Conservation (phyloP, 306 rosid species). For the Hippophae rhamnoides region DNA sequence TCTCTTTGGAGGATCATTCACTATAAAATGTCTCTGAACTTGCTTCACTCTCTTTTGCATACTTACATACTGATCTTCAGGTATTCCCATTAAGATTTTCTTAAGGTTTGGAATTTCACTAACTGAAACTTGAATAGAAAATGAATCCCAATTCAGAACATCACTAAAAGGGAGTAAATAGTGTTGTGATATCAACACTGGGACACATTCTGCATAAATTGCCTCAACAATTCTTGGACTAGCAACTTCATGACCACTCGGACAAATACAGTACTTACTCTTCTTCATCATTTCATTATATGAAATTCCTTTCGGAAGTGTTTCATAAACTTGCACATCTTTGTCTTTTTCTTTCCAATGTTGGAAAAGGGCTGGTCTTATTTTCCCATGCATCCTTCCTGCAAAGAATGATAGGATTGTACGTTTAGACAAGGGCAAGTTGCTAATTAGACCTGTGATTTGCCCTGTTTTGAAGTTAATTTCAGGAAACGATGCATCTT, state of each 20-base stretch:
- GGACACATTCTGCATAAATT: constrained; percentile 51
- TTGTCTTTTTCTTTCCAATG: constrained; percentile 42
- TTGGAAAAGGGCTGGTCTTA: constrained; percentile 37
- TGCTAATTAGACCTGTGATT: constrained; percentile 25
- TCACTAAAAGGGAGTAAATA: constrained; percentile 53
- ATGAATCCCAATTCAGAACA: constrained; percentile 47
- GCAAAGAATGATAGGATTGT: constrained; percentile 43
- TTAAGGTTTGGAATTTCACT: constrained; percentile 39
- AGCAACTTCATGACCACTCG: constrained; percentile 57
- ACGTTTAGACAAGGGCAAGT: constrained; percentile 21
- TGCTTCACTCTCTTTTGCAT: constrained; percentile 36
- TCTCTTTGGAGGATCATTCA: constrained; percentile 43
- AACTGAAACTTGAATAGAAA: constrained; percentile 33
- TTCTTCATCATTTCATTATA: constrained; percentile 37
- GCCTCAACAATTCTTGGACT: constrained; percentile 56
- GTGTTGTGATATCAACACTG: constrained; percentile 44
- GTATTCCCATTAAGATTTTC: constrained; percentile 36
- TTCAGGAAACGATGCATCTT: constrained; percentile 66
- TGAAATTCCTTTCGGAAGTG: constrained; percentile 30
- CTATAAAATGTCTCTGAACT: constrained; percentile 44
- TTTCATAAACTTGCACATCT: constrained; percentile 34
- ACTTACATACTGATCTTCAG: constrained; percentile 31
- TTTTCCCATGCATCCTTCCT: constrained; percentile 36
- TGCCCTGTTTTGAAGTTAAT: constrained; percentile 38
- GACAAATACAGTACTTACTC: constrained; percentile 48